Base-by-base conservation (phyloP, 164 flowering plant species). In the Berberis vulgaris region DNA sequence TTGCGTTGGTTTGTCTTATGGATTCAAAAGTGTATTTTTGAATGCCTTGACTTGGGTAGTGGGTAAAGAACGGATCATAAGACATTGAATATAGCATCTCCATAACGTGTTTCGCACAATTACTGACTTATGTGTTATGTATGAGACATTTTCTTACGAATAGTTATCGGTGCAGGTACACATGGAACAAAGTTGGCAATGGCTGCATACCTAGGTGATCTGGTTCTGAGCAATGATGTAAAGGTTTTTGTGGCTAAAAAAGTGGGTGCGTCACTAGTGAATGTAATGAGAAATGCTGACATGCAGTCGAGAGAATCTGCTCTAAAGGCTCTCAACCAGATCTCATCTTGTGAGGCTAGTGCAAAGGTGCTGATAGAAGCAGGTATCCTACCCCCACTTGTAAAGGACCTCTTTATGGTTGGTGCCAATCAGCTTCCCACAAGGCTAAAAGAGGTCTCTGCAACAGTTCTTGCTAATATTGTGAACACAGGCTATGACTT, bases 381-480 rank as follows among this genome's bases (percentile, higher is more conserved):
- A 13, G 99, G 96, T 61, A 86, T 94, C 49, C 87, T 94, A 62
- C 90, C 96, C 6, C 91, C 90, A 65, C 91, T 94, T 8, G 83
- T 94, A 41, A 81, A 79, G 68, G 93, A 86, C 71, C 96, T 94
- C 52, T 86, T 94, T 69, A 67, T 73, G 11, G 90, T 85, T 65
- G 96, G 96, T 26, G 13, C 69, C 41, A 83, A 85, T 61, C 96
- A 83, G 11, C 85, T 89, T 59, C 96, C 97, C 38, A 89, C 77
- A 84, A 83, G 79, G 60, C 78, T 91, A 12, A 94, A 91, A 67
- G 99, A 94, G 71, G 77, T 91, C 42, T 83, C 96, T 8, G 97
- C 99, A 10, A 87, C 89, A 57, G 86, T 94, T 67, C 93, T 94
- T 60, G 86, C 96, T 58, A 89, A 87, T 73, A 68, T 91, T 43